Conservation (phyloP, 805 yeast species). For the Lipomyces lipofer region DNA sequence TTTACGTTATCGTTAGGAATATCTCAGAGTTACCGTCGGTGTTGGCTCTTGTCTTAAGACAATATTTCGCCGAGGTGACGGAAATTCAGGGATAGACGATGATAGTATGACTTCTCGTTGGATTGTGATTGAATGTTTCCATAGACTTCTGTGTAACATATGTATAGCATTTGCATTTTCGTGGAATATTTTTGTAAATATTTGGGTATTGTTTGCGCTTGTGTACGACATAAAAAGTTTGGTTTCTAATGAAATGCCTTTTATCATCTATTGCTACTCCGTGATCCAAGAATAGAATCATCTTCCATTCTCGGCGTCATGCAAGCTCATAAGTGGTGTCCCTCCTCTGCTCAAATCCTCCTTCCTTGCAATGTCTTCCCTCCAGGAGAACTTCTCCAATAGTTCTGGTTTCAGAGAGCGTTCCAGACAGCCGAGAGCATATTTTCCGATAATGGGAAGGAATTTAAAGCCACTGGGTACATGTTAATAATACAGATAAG, state of each 20-base stretch:
- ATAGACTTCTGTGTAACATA: background rate
- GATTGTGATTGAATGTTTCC: background rate
- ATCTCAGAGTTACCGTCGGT: slow-evolving; percentile 89
- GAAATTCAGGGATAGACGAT: slow-evolving; percentile 28
- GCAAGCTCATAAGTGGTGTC: slow-evolving; percentile 29
- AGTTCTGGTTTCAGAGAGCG: slow-evolving; percentile 9
- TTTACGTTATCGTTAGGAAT: slow-evolving; percentile 88
- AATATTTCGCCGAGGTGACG: slow-evolving; percentile 79
- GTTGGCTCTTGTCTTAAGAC: slow-evolving; percentile 84
- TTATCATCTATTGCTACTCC: too few species aligned
- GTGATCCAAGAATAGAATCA: too few species aligned
- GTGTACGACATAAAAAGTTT: too few species aligned
- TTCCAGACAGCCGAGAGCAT: slow-evolving; percentile 41
- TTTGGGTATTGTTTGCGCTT: too few species aligned
- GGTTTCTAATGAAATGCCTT: too few species aligned
- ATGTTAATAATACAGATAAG: background rate
- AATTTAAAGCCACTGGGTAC: slow-evolving; percentile 38
- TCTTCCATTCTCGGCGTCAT: slow-evolving; percentile 33
- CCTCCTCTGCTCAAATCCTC: slow-evolving; percentile 28
- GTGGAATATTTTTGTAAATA: too few species aligned
- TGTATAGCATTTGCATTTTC: background rate
- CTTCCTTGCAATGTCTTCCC: background rate
- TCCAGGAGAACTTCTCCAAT: slow-evolving; percentile 22
- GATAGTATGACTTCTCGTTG: background rate
- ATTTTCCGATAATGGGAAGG: slow-evolving; percentile 42